These are phyloP conservation scores for Tetragonia tetragonoides DNA, from an alignment of 148 eudicot species.

Conservation along the genomic window DNA sequence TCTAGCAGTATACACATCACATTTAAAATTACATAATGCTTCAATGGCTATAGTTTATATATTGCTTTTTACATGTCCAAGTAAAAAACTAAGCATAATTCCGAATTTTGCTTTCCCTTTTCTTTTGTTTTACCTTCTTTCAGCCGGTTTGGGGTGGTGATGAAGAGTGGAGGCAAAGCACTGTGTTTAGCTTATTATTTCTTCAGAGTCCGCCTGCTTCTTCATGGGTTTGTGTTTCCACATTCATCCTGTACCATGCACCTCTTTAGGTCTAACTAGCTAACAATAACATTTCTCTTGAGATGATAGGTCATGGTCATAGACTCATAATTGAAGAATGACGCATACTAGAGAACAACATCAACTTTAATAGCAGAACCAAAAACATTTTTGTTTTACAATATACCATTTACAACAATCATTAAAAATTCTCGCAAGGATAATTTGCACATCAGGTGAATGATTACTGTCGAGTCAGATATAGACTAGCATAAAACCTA, in stretches of 20 bases:
- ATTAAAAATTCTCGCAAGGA: background rate
- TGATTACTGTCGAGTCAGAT: slow-evolving; percentile 3
- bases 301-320: background rate
- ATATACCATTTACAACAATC: background rate
- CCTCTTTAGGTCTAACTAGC: background rate
- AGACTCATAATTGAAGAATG: too few species aligned
- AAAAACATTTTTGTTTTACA: background rate
- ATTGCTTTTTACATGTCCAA: background rate
- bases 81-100: background rate
- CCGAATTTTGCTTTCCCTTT: background rate
- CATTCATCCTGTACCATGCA: background rate
- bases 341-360: too few species aligned
- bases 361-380: background rate
- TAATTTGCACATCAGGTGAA: background rate
- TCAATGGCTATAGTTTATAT: background rate
- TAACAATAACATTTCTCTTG: background rate
- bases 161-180: background rate
- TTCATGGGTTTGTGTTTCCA: background rate
- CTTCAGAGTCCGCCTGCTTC: background rate
- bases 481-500: background rate
- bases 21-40: background rate
- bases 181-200: background rate
- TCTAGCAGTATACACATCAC: background rate
- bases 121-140: too few species aligned
- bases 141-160: background rate